Base-by-base conservation (phyloP, 2,329 filamentous ascomycete species). In the Aureobasidium pullulans region DNA sequence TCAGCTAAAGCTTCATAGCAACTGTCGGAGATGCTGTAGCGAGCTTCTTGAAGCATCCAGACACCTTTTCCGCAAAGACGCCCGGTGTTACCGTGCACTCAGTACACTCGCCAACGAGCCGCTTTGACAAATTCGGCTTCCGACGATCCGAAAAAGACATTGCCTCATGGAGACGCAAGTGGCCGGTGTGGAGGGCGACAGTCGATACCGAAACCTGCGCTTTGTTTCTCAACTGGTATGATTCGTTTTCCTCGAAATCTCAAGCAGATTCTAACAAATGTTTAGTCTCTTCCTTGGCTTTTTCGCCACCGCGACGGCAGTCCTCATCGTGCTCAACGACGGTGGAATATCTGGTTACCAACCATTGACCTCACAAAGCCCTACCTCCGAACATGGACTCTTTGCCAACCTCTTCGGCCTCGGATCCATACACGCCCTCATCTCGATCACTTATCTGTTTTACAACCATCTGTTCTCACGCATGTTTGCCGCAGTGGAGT, bases 131-230 rank as follows among this genome's bases (percentile, higher is more conserved):
- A 9, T 54, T 54, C 15, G 50, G 50, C 13, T 43, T 54, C 31
- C 39, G 39, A 8, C 28, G 50, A 5, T 54, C 50, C n/a, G 50
- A 54, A 6, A 54, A 44, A 28, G 50, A 54, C 2, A 28, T 54
- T 3, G 29, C 16, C 8, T 23, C 36, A 1, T 54, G 50, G 50
- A 39, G 16, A 19, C 28, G 11, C 39, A 54, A 54, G 2, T 54
- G 50, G 50, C 50, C 50, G 36, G 40, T 54, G n/a, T 54, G 50
- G 50, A 42, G 39, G n/a, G 37, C 50, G 36, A 37, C 50, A 23
- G 29, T 54, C n/a, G 50, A 54, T 16, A 54, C 50, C 4, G 50
- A 54, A 19, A 44, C 39, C 7, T 54, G 50, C 11, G n/a, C 50
- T 3, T 29, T 54, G 2, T 54, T n/a, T n/a, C 9, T 54, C 10